Conservation (phyloP, 768 basidiomycete genomes). For the Suillus luteus region DNA sequence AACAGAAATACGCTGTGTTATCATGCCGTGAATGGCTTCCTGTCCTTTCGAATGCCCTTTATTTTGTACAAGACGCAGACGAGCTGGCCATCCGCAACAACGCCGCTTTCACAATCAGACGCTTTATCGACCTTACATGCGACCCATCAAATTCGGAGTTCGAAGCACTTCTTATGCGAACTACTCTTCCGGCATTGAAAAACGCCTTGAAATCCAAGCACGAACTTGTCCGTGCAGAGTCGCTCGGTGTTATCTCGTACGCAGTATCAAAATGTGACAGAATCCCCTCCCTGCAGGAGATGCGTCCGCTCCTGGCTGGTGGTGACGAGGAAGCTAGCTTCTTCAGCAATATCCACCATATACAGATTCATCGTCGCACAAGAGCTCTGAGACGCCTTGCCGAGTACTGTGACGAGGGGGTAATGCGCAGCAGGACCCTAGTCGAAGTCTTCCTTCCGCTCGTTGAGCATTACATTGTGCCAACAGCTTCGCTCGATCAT, state of each 20-base stretch:
- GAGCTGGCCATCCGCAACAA: conserved; percentile 87
- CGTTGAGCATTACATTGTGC: conserved; percentile 75
- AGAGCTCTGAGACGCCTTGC: conserved; percentile 84
- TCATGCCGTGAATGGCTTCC: conserved; percentile 74
- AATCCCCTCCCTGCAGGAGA: conserved; percentile 68
- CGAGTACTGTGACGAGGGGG: conserved; percentile 69
- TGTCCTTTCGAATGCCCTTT: conserved; percentile 78
- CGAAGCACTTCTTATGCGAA: conserved; percentile 58
- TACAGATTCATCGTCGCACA: conserved; percentile 88
- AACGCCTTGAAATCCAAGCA: conserved; percentile 76
- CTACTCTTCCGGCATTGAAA: conserved; percentile 78
- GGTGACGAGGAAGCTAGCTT: conserved; percentile 96
- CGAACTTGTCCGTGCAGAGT: conserved; percentile 86
- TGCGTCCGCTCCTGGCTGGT: conserved; percentile 76
- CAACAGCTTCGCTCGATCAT: conserved; percentile 68
- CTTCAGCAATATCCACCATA: conserved; percentile 94
- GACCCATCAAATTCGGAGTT: conserved; percentile 41
- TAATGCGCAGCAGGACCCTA: conserved; percentile 67
- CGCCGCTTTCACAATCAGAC: conserved; percentile 72
- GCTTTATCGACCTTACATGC: conserved; percentile 53
- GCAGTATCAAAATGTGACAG: conserved; percentile 66
- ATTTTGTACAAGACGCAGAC: conserved; percentile 85
- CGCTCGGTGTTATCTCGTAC: conserved; percentile 75
- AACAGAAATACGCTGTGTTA: conserved; percentile 52
- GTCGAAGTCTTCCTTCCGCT: conserved; percentile 87